Conservation (phyloP, 2,329 filamentous ascomycete species). For the Orbilia javanica region DNA sequence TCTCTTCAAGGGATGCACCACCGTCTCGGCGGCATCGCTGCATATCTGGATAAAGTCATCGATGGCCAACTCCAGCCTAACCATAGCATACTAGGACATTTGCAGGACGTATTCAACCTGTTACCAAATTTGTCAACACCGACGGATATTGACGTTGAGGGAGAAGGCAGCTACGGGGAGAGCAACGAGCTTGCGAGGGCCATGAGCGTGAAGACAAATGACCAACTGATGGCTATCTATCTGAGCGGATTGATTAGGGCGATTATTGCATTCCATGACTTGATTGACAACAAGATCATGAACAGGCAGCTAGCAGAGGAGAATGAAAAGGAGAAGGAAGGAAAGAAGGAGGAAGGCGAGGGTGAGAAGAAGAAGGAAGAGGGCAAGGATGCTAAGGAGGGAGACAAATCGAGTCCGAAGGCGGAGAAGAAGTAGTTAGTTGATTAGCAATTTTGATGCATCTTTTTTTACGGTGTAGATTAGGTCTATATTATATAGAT, state of each 20-base stretch:
- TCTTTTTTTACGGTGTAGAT: constrained; percentile 8
- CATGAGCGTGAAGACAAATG: constrained; percentile 99
- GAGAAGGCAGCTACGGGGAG: constrained; percentile 70
- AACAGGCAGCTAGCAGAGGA: constrained; percentile 98
- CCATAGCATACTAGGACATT: constrained; percentile 94
- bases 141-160: constrained; percentile 70
- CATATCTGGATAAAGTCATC: constrained; percentile 95
- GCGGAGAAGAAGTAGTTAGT: constrained; percentile 69
- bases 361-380: constrained; percentile 77
- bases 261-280: constrained; percentile 97
- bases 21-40: constrained; percentile 91
- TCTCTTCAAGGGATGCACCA: constrained; percentile 96
- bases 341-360: constrained; percentile 68
- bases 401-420: constrained; percentile 71
- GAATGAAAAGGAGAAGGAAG: constrained; percentile 80
- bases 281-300: constrained; percentile 99
- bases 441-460: constrained; percentile 64
- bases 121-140: constrained; percentile 94
- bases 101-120: constrained; percentile 99
- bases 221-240: constrained; percentile 98
- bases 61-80: constrained; percentile 94
- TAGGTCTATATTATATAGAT: constrained; percentile 8
- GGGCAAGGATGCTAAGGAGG: constrained; percentile 63
- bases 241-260: constrained; percentile 95
- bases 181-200: constrained; percentile 92